A percentile compares a stretch with the other conserved stretches of the same genome.
phyloP scores from a whole-genome alignment of 257 asterid species.

The Nicotiana undulata region DNA sequence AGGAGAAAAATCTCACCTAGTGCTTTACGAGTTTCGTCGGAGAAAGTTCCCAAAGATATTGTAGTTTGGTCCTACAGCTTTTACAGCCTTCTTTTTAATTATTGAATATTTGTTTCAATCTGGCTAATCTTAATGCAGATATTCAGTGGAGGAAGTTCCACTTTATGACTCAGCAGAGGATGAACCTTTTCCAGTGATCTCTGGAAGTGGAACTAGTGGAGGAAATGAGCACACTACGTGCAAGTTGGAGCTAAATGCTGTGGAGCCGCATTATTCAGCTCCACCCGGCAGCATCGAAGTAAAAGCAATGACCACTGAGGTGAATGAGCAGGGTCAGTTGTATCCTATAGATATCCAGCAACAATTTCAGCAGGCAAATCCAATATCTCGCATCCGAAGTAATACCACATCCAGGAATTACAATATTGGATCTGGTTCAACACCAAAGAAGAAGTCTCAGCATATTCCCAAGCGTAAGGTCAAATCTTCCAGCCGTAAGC shows the following conservation, averaged over 20 bases:
- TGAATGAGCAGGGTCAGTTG: conserved; percentile 19
- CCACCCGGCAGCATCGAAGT: conserved; percentile 16
- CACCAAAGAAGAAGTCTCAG: conserved; percentile 50
- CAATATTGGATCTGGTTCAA: conserved; percentile 39
- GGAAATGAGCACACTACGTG: conserved; percentile 18
- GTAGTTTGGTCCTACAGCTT: not conserved
- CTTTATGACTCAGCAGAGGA: conserved; percentile 96
- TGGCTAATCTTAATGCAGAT: conserved; percentile 41
- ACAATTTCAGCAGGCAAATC: conserved; percentile 41
- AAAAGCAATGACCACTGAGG: conserved; percentile 28
- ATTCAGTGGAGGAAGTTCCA: conserved; percentile 77
- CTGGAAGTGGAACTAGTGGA: conserved; percentile 19
- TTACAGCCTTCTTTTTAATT: not conserved
- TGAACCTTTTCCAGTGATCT: conserved; percentile 42
- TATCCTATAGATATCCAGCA: conserved; percentile 23
- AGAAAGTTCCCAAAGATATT: not conserved
- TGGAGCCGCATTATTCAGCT: conserved; percentile 16
- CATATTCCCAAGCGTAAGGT: conserved; percentile 32
- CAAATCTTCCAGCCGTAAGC: conserved; percentile 42
- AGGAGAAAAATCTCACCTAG: not conserved
- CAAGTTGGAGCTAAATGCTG: too few relatives aligned
- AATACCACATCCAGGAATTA: conserved; percentile 49
- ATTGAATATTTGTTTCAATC: conserved; percentile 2
- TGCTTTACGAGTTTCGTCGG: not conserved
- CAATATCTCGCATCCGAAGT: conserved; percentile 53